Base-by-base conservation (phyloP, 306 rosid species). In the Malus fusca region DNA sequence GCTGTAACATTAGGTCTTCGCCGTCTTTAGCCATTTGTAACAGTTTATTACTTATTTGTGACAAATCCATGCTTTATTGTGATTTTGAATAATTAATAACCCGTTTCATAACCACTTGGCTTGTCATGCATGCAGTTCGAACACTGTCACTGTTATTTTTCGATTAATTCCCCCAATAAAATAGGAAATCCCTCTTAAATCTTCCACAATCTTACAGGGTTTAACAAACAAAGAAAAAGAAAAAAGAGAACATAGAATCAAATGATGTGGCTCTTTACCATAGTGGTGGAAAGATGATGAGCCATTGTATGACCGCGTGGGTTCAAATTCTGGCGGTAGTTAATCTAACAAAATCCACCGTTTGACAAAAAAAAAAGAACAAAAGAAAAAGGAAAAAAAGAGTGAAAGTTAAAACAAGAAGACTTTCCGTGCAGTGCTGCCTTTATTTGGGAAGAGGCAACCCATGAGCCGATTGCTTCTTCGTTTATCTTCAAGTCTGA, bases 231-330 rank as follows among this genome's bases (percentile, higher is more conserved):
- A 42, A 66, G 33, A 22, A 30, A 40, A 35, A 52, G 43, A 46
- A 30, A 40, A 52, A 4, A 3, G 8, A 37, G 71, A 74, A 62
- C 28, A 17, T 8, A 48, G 70, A 74, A 62, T 62, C 31, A 26
- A 26, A 74, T 19, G 5, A 43, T 6, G 22, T 35, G 8, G 40
- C 9, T 6, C 40, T 35, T 35, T 35, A 35, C 9, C 40, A 35
- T 0, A 35, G 2, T 33, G 0, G 8, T 5, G 37, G 8, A 33
- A 33, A 33, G 0, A 5, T 33, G 0, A 33, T 6, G 37, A 0
- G 8, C 0, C 8, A 1, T 33, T 33, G 8, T 33, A 33, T 33
- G 8, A 33, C 2, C 8, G 8, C 0, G 0, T 33, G 37, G 0
- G 37, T 33, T 33, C 3, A 33, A 33, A 33, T 33, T 33, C 1